Conservation (phyloP, 1,284 basidiomycete genomes). For the Malassezia cuniculi region DNA sequence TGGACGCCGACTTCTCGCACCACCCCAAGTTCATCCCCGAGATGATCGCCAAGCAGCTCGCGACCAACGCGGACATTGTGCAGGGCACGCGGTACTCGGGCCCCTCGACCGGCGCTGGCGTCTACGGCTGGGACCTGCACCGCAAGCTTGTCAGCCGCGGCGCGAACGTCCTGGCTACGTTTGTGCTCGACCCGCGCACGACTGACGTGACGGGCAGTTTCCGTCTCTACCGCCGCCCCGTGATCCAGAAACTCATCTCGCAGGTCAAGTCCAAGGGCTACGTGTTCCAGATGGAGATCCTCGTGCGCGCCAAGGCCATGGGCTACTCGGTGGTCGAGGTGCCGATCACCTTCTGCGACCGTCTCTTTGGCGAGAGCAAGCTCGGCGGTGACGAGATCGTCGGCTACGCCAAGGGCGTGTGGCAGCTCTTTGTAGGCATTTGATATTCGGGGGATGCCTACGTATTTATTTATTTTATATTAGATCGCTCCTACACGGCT, state of each 20-base stretch:
- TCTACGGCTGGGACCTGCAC: conserved; percentile 31
- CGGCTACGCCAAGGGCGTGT: conserved; percentile 74
- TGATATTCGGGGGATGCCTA: background rate
- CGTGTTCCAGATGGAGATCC: conserved; percentile 96
- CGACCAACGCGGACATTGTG: conserved; percentile 24
- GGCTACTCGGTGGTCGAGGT: conserved; percentile 77
- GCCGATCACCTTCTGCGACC: conserved; percentile 83
- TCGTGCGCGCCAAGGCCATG: conserved; percentile 68
- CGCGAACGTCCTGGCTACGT: conserved; percentile 24
- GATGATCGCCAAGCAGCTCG: conserved; percentile 22
- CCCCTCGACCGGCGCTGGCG: conserved; percentile 26
- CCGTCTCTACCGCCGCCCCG: conserved; percentile 59
- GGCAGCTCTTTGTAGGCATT: conserved; percentile 53
- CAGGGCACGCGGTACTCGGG: conserved; percentile 31
- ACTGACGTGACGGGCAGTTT: conserved; percentile 33
- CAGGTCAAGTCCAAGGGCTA: conserved; percentile 74
- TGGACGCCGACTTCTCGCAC: conserved; percentile 91
- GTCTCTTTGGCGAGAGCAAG: conserved; percentile 83
- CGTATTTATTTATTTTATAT: background rate
- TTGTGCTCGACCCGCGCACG: conserved; percentile 25
- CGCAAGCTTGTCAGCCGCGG: conserved; percentile 30
- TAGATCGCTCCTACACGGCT: too few relatives aligned
- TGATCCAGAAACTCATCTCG: conserved; percentile 66
- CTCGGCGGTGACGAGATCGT: conserved; percentile 76
- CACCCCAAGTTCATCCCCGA: conserved; percentile 48